Evolutionary conservation across 140 eudicot genomes (phyloP), one percentile per base, ranked within the genome.

Genomic region (Bidens hawaiensis): DNA sequence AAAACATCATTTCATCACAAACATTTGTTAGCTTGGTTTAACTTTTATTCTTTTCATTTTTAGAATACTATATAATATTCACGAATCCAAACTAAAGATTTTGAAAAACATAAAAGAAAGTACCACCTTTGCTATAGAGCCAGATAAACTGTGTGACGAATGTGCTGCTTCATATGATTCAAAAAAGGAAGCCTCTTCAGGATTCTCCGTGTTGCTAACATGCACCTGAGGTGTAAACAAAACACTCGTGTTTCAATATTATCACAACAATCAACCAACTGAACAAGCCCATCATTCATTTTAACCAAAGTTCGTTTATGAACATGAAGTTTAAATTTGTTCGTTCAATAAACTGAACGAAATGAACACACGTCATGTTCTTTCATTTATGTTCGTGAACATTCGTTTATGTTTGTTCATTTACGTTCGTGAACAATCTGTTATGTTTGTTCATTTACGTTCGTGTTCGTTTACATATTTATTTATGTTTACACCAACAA

Each of bases 81-180:
- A 50, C n/a, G n/a, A n/a, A n/a, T n/a, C n/a, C 58, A 51, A 13
- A 4, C 33, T 4, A 51, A 23, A 0, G 19, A 23, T 14, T 47
- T 19, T 7, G 6, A 24, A 13, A 43, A 63, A 51, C 0, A 2
- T 22, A 33, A 31, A 64, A 43, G 38, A 26, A 30, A 14, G 56
- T 82, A 84, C 93, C 78, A 88, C 96, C 82, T 72, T 74, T 38
- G 95, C 96, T 55, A 93, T 88, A 66, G 83, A 79, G 77, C 90
- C 84, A 24, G 96, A 82, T 66, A 93, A 68, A 73, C 82, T 89
- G 75, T 85, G 99, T 40, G 82, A 74, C 13, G 99, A 85, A 65
- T 85, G 99, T 16, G 97, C 99, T 23, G 89, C 89, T 83, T 88
- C 96, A 75, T 65, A 93, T 41, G 99, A 93, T 72, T 93, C 99